Percentiles rank a stretch among this genome's conserved stretches.
Conservation (phyloP, 352 stramenopile species). For the Pythium apleroticum region DNA sequence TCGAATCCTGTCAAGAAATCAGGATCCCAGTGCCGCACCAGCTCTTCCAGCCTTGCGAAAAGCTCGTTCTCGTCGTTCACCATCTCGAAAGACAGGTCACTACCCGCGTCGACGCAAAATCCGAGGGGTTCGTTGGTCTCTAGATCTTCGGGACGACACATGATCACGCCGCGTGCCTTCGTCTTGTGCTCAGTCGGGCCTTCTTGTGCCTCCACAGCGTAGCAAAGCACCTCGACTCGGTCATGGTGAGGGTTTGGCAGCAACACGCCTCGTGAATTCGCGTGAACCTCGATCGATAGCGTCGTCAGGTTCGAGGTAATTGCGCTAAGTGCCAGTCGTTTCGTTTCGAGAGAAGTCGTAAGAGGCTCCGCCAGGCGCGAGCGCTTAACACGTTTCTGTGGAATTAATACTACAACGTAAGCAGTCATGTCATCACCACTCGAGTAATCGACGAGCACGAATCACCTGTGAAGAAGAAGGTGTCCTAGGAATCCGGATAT, state of each 20-base stretch:
- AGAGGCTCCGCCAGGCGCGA: conserved; percentile 4
- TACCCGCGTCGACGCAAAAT: conserved; percentile 25
- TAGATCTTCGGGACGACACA: conserved; percentile 34
- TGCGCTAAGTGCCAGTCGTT: conserved; percentile 20
- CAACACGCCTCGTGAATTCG: conserved; percentile 49
- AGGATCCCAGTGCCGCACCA: conserved; percentile 26
- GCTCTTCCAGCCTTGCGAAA: conserved; percentile 19
- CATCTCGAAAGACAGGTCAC: conserved; percentile 24
- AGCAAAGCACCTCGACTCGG: conserved; percentile 61
- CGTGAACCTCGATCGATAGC: conserved; percentile 78
- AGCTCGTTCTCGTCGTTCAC: conserved; percentile 31
- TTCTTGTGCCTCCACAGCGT: conserved; percentile 73
- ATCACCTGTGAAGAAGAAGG: conserved; percentile 12
- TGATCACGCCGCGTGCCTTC: conserved; percentile 52
- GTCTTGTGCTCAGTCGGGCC: conserved; percentile 48
- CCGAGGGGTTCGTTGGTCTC: conserved; percentile 5
- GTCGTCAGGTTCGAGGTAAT: conserved; percentile 74
- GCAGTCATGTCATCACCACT: background rate
- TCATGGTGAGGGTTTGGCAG: conserved; percentile 74
- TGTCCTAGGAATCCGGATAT: background rate
- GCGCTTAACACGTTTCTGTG: conserved; percentile 6
- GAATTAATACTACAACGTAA: background rate
- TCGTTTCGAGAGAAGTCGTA: conserved; percentile 25
- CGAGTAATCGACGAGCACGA: background rate
- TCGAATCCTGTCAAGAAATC: conserved; percentile 29